Base-by-base conservation (phyloP, 129 eudicot species). In the Flaveria sonorensis region DNA sequence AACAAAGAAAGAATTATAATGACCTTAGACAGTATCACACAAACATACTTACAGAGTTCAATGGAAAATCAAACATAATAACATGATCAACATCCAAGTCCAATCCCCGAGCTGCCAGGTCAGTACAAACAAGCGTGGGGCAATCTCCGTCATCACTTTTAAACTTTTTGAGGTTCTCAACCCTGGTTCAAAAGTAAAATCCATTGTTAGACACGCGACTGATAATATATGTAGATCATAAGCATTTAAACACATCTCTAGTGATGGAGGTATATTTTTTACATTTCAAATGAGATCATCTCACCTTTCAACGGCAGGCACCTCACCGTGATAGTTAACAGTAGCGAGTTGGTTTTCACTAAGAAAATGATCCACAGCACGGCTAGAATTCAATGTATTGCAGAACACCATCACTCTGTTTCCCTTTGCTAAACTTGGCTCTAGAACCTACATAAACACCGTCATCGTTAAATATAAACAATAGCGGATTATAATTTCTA, bases 311-410 rank as follows among this genome's bases (percentile, higher is more conserved):
- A 83, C 97, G 14, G 98, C 97, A 0, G 98, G 98, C 14, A 93
- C 98, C 86, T 93, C 98, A 46, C 98, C 98, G 61, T 93, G 98
- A 85, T 93, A 91, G 87, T 93, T 93, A 75, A 93, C 98, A 19
- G 98, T 91, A 77, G 92, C 90, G 15, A 93, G 78, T 69, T 87
- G 91, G 71, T 90, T 93, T 83, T 93, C 97, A 74, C 68, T 32
- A 70, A 93, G 86, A 64, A 88, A 91, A 82, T 93, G 97, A 73
- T 93, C 98, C 60, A 93, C 97, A 9, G 98, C 98, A 71, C 98
- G 98, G 53, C 98, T 90, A 47, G 98, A 93, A 80, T 86, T 88
- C 80, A 91, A 82, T 6, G 98, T 93, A 71, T 93, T 93, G 64
- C 98, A 93, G 76, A 93, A 91, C 57, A 93, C 98, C 98, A 93